A percentile compares a stretch with the other conserved stretches of the same genome.
phyloP scores from a whole-genome alignment of 306 rosid genomes.

The Cercis canadensis region DNA sequence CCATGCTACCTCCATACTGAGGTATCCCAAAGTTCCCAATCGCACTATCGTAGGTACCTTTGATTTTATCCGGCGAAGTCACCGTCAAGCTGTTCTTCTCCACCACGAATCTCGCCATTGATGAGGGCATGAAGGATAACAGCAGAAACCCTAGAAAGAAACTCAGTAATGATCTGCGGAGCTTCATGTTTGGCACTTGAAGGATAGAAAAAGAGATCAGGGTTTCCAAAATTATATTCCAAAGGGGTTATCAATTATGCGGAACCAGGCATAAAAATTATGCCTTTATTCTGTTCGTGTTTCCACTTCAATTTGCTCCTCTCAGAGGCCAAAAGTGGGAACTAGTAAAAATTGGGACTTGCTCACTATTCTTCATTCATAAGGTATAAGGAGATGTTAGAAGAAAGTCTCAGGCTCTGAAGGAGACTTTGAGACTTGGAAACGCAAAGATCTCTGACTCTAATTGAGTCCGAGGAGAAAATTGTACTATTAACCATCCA shows the following conservation, averaged over 20 bases:
- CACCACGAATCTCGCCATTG: slow-evolving; percentile 83
- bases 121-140: slow-evolving; percentile 49
- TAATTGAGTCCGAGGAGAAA: slow-evolving; percentile 2
- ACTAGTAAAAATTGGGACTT: not conserved
- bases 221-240: slow-evolving; percentile 10
- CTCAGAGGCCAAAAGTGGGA: not conserved
- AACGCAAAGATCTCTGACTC: slow-evolving; percentile 4
- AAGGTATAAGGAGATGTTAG: not conserved
- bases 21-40: slow-evolving; percentile 99
- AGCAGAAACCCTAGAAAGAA: slow-evolving; percentile 73
- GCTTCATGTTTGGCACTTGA: slow-evolving; percentile 57
- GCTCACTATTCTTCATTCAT: not conserved
- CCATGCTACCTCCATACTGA: slow-evolving; percentile 98
- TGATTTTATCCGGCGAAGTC: slow-evolving; percentile 82
- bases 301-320: not conserved
- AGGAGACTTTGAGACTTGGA: slow-evolving; percentile 24
- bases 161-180: slow-evolving; percentile 52
- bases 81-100: slow-evolving; percentile 98
- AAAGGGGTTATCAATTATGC: slow-evolving; percentile 29
- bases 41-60: slow-evolving; percentile 84
- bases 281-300: slow-evolving; percentile 9
- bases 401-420: slow-evolving; percentile 13
- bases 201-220: not conserved
- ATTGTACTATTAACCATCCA: not conserved
- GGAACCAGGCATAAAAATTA: slow-evolving; percentile 20